These are phyloP conservation scores for Cercospora zeae-maydis DNA, from an alignment of 2,329 filamentous ascomycete species.

Conservation along the genomic window DNA sequence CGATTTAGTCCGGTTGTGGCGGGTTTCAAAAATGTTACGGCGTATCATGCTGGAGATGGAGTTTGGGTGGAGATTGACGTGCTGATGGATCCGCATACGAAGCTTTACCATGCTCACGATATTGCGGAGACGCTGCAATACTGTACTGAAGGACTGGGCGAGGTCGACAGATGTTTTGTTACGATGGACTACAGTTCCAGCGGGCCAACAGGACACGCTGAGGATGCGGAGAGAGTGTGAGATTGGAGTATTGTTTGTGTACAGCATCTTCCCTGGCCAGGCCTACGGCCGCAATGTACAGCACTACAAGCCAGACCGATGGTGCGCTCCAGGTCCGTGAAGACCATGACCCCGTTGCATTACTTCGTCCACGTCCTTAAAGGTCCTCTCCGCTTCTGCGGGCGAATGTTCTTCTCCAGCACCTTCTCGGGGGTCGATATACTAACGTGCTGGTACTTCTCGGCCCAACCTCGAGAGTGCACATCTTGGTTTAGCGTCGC, in stretches of 20 bases:
- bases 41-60: slow-evolving; percentile 61
- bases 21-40: slow-evolving; percentile 42
- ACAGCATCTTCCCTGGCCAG: not conserved
- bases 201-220: slow-evolving; percentile 43
- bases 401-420: not conserved
- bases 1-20: slow-evolving; percentile 37
- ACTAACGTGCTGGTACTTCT: slow-evolving; percentile 30
- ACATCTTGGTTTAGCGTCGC: slow-evolving; percentile 5
- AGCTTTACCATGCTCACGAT: slow-evolving; percentile 54
- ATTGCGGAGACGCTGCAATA: slow-evolving; percentile 63
- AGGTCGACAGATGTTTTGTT: slow-evolving; percentile 53
- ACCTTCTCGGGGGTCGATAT: slow-evolving; percentile 21
- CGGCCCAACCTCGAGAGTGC: slow-evolving; percentile 28
- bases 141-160: slow-evolving; percentile 54
- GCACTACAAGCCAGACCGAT: not conserved
- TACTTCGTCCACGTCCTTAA: not conserved
- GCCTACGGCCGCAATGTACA: not conserved
- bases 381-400: not conserved
- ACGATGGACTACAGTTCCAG: slow-evolving; percentile 47
- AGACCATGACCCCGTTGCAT: not conserved
- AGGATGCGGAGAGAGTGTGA: slow-evolving; percentile 27
- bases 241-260: not conserved
- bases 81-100: slow-evolving; percentile 53
- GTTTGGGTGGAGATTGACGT: slow-evolving; percentile 62
- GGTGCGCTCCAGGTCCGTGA: not conserved